Evolutionary conservation across 305 asterid species (phyloP), one percentile per base, ranked within the genome.

Genomic region (Fraxinus velutina): DNA sequence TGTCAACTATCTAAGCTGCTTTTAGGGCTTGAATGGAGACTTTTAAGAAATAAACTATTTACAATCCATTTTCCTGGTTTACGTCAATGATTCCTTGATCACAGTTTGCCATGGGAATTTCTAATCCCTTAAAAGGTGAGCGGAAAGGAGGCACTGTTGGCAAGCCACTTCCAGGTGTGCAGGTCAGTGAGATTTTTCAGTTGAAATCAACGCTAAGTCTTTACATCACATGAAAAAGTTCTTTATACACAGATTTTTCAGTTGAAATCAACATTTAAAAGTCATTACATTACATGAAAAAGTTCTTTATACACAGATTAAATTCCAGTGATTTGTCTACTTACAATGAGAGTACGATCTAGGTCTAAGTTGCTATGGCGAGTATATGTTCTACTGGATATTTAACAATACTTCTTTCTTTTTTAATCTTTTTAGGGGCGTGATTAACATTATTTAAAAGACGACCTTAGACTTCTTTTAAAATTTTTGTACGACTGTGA

Each of bases 101-200:
- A 6, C 78, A 96, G 99, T 96, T 96, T 89, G 95, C 93, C 86
- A 96, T 96, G 99, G 96, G 91, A 37, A 81, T 96, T 79, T 96
- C 99, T 37, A 96, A 96, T 84, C 99, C 98, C 81, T 83, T 96
- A 62, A 86, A 66, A 27, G 99, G 96, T 62, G 81, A 87, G 81
- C 85, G 99, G 73, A 96, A 94, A 87, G 99, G 98, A 34, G 98
- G 97, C 73, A 96, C 99, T 4, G 98, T 96, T 62, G 99, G 99
- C 80, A 89, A 89, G 24, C 98, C 98, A 81, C 96, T 96, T 80
- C 90, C 98, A 1, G 92, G 95, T 74, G 99, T 96, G 81, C 86
- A 94, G 99, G 99, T 96, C 77, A 84, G 97, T 73, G 64, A 80
- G 72, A 52, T 50, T 78, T 80, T 75, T 95, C 80, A 84, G 97